Evolutionary conservation across 805 yeast genomes (phyloP), one percentile per base, ranked within the genome.

Genomic region (Candida qinlingensis): DNA sequence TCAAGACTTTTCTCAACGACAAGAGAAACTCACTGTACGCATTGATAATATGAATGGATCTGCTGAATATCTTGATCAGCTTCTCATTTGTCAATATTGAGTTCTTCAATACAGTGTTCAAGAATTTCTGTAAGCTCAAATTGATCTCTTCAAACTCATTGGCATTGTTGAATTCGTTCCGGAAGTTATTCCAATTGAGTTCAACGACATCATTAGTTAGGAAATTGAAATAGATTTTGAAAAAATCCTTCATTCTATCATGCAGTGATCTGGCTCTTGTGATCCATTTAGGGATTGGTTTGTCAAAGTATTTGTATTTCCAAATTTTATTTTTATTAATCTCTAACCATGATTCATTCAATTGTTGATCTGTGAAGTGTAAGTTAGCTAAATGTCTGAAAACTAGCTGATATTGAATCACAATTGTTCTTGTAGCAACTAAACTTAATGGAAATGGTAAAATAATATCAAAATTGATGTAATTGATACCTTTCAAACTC

Each of bases 391-490:
- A 69, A 54, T 87, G 82, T 53, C 97, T 77, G 57, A 87, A 88
- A 42, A 90, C 68, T 35, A 88, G 70, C 62, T 92, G 96, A 60
- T 85, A 89, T 53, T 94, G 88, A 43, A 81, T 75, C 13, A 88
- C 70, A 28, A 83, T 80, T 12, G 89, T 84, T 47, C 82, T 77
- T 13, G 86, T 80, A 1, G 89, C 68, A 1, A 94, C 72, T 28
- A 92, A 71, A 58, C 89, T 89, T 43, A 89, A 66, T 0, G 99
- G 99, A 61, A 88, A 94, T 4, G 97, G 97, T 26, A 91, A 64
- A n/a, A 74, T 65, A 7, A 83, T 51, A 39, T 82, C 80, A 41
- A 85, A 65, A 49, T 77, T 78, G 9, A 85, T 62, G 44, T 76
- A 75, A 42, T 81, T 71, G 2, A 84, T 70, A 2, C 79, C 51